Percentiles rank a stretch among this genome's conserved stretches.
These are phyloP conservation scores for Penicillium manginii DNA, from an alignment of 495 filamentous ascomycete species.

Conservation along the genomic window DNA sequence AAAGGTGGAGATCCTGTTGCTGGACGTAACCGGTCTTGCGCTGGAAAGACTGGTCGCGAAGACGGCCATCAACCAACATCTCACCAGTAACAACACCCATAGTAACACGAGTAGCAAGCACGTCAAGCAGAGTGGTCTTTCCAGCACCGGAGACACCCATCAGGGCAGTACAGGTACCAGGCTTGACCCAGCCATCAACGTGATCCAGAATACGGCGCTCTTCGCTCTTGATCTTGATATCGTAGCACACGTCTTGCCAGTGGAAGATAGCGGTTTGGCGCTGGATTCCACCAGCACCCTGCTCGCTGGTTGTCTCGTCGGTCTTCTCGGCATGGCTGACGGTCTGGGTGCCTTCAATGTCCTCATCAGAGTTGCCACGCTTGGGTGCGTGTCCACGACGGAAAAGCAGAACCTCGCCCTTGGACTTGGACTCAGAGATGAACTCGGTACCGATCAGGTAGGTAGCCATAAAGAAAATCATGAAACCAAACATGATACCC, in stretches of 20 bases:
- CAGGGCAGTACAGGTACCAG: slow-evolving; percentile 67
- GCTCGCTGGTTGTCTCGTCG: slow-evolving; percentile 38
- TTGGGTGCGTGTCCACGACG: slow-evolving; percentile 45
- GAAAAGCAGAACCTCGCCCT: slow-evolving; percentile 58
- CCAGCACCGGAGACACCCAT: slow-evolving; percentile 69
- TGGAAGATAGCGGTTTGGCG: slow-evolving; percentile 70
- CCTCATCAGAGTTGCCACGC: slow-evolving; percentile 24
- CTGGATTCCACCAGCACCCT: slow-evolving; percentile 52
- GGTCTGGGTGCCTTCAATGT: slow-evolving; percentile 36
- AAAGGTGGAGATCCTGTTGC: slow-evolving; percentile 90
- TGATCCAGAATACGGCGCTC: slow-evolving; percentile 63
- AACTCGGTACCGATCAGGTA: slow-evolving; percentile 51
- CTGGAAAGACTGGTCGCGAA: slow-evolving; percentile 78
- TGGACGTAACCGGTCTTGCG: slow-evolving; percentile 95
- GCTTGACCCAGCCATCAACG: slow-evolving; percentile 47
- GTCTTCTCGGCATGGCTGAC: slow-evolving; percentile 43
- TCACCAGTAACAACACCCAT: slow-evolving; percentile 58
- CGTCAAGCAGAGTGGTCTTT: slow-evolving; percentile 70
- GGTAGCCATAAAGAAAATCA: slow-evolving; percentile 60
- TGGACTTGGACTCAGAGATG: slow-evolving; percentile 52
- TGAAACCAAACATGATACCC: slow-evolving; percentile 69
- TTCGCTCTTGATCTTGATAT: slow-evolving; percentile 64
- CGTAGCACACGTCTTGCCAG: slow-evolving; percentile 80
- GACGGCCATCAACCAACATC: slow-evolving; percentile 57
- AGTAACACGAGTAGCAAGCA: slow-evolving; percentile 58